Conservation (phyloP, 176 grass and related monocot genomes). For the Cenchrus purpureus region DNA sequence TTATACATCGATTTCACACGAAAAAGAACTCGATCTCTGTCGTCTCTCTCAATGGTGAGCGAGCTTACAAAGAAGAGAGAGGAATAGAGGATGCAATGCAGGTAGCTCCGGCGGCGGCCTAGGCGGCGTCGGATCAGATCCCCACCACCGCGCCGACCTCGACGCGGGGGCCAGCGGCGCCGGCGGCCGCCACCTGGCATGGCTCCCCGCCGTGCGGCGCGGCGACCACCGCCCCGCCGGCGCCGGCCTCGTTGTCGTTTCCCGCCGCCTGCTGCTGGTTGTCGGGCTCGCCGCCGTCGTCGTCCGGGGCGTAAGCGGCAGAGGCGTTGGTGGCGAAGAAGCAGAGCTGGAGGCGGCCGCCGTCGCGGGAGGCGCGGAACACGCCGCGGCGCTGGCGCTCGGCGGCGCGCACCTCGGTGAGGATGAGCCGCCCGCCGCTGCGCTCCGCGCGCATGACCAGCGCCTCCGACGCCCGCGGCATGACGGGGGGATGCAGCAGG, state of each 20-base stretch:
- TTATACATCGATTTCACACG: not conserved
- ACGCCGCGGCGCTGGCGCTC: slow-evolving; percentile 31
- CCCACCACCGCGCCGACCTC: slow-evolving; percentile 41
- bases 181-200: slow-evolving; percentile 29
- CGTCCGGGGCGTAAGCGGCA: not conserved
- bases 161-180: not conserved
- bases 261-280: too few species aligned
- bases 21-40: not conserved
- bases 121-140: not conserved
- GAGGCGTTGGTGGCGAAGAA: slow-evolving; percentile 11
- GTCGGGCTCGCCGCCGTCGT: not conserved
- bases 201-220: not conserved
- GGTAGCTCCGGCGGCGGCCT: too few species aligned
- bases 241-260: not conserved
- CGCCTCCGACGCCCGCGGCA: slow-evolving; percentile 46
- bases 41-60: not conserved
- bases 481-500: slow-evolving; percentile 39
- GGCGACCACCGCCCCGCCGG: not conserved
- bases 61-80: not conserved
- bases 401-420: slow-evolving; percentile 55
- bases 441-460: slow-evolving; percentile 65
- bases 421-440: slow-evolving; percentile 68
- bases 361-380: slow-evolving; percentile 59
- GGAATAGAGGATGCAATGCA: not conserved
- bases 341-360: slow-evolving; percentile 60